These are phyloP conservation scores for Didymosphaeria variabile DNA, from an alignment of 2,329 filamentous ascomycete genomes.

Conservation along the genomic window DNA sequence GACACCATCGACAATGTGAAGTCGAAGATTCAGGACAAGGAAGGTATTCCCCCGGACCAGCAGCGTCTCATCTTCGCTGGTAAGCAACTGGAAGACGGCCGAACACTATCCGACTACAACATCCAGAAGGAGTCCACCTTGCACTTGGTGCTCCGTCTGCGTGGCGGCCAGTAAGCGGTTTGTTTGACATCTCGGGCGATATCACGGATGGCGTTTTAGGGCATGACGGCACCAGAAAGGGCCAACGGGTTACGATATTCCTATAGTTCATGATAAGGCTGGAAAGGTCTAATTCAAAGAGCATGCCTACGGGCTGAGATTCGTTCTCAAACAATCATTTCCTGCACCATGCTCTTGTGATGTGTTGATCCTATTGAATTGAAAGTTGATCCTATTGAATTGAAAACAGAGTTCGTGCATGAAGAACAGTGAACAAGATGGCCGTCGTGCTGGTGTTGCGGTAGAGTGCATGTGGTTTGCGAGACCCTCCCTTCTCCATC, in stretches of 20 bases:
- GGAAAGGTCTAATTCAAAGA: conserved; percentile 38
- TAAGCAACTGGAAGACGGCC: conserved; percentile 92
- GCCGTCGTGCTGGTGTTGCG: no score
- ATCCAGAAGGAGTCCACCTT: conserved; percentile 80
- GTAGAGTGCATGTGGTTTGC: no score
- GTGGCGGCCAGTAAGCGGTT: conserved; percentile 60
- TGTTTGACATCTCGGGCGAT: conserved; percentile 23
- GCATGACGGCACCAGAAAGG: conserved; percentile 34
- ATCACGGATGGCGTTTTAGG: conserved; percentile 44
- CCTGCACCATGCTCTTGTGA: background rate
- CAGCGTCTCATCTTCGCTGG: conserved; percentile 93
- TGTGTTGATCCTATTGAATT: background rate
- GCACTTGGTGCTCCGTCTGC: conserved; percentile 70
- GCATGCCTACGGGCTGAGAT: conserved; percentile 45
- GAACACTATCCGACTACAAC: conserved; percentile 93
- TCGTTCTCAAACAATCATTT: conserved; percentile 26
- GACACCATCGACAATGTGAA: conserved; percentile 97
- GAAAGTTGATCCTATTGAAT: background rate
- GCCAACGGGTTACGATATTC: conserved; percentile 32
- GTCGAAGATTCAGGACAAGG: conserved; percentile 80
- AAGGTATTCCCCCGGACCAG: conserved; percentile 92
- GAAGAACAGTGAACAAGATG: no score
- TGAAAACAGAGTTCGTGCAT: no score
- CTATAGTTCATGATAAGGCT: conserved; percentile 38
- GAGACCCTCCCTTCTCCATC: no score